Evolutionary conservation across 2,329 filamentous ascomycete genomes (phyloP).

Genomic region (Penicillium paneum): DNA sequence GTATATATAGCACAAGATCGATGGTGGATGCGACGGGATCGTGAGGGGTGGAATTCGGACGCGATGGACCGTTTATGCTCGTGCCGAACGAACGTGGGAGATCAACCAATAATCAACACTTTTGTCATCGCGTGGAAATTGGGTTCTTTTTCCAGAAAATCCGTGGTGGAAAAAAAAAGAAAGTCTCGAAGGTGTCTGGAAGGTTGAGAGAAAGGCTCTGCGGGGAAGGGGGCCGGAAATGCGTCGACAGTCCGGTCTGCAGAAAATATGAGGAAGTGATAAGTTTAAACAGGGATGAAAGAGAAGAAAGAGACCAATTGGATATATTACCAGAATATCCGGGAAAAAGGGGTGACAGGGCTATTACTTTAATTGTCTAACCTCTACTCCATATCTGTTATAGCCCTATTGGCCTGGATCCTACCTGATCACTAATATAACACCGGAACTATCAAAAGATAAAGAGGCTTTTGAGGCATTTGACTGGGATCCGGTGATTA

Average conservation of each 20-base stretch:
- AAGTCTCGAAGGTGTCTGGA: slow-evolving; percentile 2
- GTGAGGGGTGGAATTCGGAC: slow-evolving; percentile 12
- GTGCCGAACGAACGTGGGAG: slow-evolving; percentile 31
- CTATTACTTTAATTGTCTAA: neutral
- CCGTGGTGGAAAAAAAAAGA: slow-evolving; percentile 2
- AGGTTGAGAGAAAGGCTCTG: slow-evolving; percentile 9
- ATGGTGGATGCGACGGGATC: slow-evolving; percentile 10
- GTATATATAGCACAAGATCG: slow-evolving; percentile 1
- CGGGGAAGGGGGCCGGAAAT: slow-evolving; percentile 16
- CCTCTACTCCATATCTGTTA: neutral
- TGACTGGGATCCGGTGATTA: neutral
- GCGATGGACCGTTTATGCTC: slow-evolving; percentile 23
- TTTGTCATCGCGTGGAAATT: slow-evolving; percentile 28
- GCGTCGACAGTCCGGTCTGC: slow-evolving; percentile 9
- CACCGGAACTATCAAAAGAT: no score
- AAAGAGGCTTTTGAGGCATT: neutral
- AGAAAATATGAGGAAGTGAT: slow-evolving; percentile 6
- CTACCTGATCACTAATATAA: neutral
- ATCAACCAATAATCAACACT: slow-evolving; percentile 31
- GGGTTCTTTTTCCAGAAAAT: neutral
- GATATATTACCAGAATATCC: neutral
- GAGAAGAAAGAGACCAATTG: neutral
- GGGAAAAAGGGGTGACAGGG: neutral
- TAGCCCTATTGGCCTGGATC: neutral
- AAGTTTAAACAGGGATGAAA: neutral